Conservation (phyloP, 2,329 filamentous ascomycete species). For the Lasiodiplodia gonubiensis region DNA sequence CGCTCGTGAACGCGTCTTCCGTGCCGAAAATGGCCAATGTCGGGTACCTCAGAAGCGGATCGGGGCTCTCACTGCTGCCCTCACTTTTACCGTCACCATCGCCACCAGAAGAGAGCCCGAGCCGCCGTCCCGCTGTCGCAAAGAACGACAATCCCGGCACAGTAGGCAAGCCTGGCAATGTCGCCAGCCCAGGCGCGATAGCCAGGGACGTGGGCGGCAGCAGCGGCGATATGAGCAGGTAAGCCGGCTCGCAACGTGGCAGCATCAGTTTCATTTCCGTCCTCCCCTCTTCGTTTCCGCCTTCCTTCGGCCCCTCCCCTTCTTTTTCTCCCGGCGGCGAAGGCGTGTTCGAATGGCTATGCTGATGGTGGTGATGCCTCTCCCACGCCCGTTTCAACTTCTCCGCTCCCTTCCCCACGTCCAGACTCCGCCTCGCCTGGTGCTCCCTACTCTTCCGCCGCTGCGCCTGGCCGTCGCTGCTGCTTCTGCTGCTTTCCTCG, state of each 20-base stretch:
- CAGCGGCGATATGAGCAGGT: slow-evolving; percentile 56
- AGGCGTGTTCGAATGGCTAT: neutral
- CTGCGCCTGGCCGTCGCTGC: slow-evolving; percentile 37
- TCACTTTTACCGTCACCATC: neutral
- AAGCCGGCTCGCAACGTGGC: slow-evolving; percentile 36
- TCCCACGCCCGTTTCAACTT: slow-evolving; percentile 8
- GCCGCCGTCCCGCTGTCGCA: neutral
- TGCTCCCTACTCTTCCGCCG: slow-evolving; percentile 38
- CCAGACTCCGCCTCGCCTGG: neutral
- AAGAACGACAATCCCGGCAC: neutral
- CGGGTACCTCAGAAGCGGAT: slow-evolving; percentile 32
- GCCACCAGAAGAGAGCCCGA: neutral
- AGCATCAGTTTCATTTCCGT: neutral
- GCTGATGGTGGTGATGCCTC: neutral
- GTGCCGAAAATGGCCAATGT: slow-evolving; percentile 78
- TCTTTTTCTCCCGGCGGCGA: neutral
- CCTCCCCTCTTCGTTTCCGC: neutral
- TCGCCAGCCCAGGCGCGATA: slow-evolving; percentile 37
- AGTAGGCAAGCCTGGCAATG: neutral
- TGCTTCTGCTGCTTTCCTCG: slow-evolving; percentile 48
- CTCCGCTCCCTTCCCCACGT: slow-evolving; percentile 2
- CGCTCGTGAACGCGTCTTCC: slow-evolving; percentile 73
- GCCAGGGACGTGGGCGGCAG: slow-evolving; percentile 50
- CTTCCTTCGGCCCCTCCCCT: neutral
- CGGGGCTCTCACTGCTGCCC: neutral